Base-by-base conservation (phyloP, 106 monocot genomes). In the Acorus calamus region DNA sequence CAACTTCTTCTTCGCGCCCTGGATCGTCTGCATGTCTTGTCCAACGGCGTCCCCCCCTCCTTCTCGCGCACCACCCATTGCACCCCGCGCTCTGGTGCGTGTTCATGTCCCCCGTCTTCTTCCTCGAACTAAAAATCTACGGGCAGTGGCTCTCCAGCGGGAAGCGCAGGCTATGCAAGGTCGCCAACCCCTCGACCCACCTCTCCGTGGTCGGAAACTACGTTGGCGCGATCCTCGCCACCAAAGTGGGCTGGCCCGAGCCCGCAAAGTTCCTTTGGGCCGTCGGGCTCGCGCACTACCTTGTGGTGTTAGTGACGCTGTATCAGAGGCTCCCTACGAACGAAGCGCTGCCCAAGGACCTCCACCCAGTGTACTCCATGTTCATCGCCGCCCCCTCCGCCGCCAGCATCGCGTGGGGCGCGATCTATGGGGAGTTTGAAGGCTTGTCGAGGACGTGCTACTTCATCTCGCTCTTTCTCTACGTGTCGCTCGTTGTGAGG, bases 1-100 rank as follows among this genome's bases (percentile, higher is more conserved):
- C 67, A 94, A 94, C 79, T 94, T 94, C 93, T 94, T 94, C 84
- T 94, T 94, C 66, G 89, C 89, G 46, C 94, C 94, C 0, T 94
- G 86, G 84, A 84, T 94, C 45, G 81, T 79, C 10, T 81, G 81
- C 81, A 86, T 94, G 84, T 94, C 74, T 77, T 94, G 45, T 56
- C 79, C 61, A 63, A 84, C 64, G 79, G 81, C 47, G 63, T 74
- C 11, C 94, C 94, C 0, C 83, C 66, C 2, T 9, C 56, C 5
- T 49, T 93, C 28, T 28, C n/a, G 49, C 59, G 7, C 53, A 73
- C 4, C 4, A 49, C 3, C 14, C 6, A 6, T 58, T 67, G 42
- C 80, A 94, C 70, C 89, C 86, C 4, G 76, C 79, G 2, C 2
- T 79, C 2, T 86, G 86, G 89, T 86, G 81, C 57, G 68, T 62